Conservation (phyloP, 2,329 filamentous ascomycete species). For the Fusarium tjaetaba region DNA sequence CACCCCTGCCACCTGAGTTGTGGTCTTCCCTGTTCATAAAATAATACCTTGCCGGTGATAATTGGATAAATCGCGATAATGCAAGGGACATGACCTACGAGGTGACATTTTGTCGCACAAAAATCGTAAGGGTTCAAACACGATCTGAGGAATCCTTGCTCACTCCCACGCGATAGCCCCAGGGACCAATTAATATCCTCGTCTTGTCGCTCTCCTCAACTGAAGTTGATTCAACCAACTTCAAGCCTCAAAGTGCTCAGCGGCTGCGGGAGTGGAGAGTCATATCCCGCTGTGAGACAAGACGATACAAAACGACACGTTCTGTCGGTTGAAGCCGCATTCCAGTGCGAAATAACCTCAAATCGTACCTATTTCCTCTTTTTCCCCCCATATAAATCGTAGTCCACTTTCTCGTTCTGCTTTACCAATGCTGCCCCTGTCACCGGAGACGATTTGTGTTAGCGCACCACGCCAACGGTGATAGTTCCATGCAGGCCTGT, state of each 20-base stretch:
- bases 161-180: not conserved
- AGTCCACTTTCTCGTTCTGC: constrained; percentile 3
- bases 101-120: not conserved
- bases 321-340: constrained; percentile 5
- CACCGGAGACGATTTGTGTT: constrained; percentile 17
- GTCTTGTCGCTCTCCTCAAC: constrained; percentile 11
- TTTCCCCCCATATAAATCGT: not conserved
- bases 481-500: constrained; percentile 28
- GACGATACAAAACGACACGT: not conserved
- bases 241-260: constrained; percentile 3
- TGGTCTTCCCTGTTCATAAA: constrained; percentile 5
- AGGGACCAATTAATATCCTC: not conserved
- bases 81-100: not conserved
- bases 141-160: constrained; percentile 15
- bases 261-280: not conserved
- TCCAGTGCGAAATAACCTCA: constrained; percentile 10
- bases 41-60: not conserved
- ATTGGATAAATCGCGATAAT: not conserved
- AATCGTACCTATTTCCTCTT: not conserved
- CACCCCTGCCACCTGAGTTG: not conserved
- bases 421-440: not conserved
- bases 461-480: constrained; percentile 23
- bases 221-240: constrained; percentile 13
- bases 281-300: constrained; percentile 20
- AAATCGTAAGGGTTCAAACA: not conserved